phyloP scores from a whole-genome alignment of 1,284 basidiomycete species.

The Ceratobasidium theobromae region DNA sequence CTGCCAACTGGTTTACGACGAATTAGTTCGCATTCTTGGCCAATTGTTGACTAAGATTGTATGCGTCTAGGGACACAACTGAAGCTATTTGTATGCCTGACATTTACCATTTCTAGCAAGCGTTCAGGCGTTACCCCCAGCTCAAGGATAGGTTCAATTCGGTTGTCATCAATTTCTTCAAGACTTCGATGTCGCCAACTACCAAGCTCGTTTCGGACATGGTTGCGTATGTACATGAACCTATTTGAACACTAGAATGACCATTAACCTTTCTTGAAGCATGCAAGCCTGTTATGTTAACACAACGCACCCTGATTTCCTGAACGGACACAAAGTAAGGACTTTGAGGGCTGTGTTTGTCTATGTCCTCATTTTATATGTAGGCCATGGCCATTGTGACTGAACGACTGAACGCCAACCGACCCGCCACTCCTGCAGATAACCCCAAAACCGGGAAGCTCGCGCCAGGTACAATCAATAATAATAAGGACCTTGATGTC shows the following conservation, averaged over 20 bases:
- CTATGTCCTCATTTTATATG: neutral
- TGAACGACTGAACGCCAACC: slow-evolving; percentile 80
- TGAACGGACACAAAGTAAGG: slow-evolving; percentile 91
- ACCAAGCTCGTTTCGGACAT: slow-evolving; percentile 93
- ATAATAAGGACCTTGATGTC: slow-evolving; percentile 91
- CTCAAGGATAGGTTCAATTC: slow-evolving; percentile 92
- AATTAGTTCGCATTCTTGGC: slow-evolving; percentile 91
- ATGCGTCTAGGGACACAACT: slow-evolving; percentile 41
- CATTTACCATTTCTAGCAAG: slow-evolving; percentile 58
- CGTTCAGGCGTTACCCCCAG: slow-evolving; percentile 93
- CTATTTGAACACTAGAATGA: neutral
- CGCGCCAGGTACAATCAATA: slow-evolving; percentile 70
- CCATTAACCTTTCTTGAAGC: slow-evolving; percentile 46
- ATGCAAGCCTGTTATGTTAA: slow-evolving; percentile 99
- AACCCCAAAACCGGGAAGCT: slow-evolving; percentile 75
- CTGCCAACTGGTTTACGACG: slow-evolving; percentile 93
- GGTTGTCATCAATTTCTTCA: slow-evolving; percentile 96
- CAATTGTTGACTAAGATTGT: slow-evolving; percentile 89
- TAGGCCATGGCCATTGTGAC: slow-evolving; percentile 88
- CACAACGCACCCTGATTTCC: slow-evolving; percentile 98
- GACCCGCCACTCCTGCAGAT: slow-evolving; percentile 58
- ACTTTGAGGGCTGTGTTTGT: neutral
- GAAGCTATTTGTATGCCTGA: neutral
- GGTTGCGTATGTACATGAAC: slow-evolving; percentile 63
- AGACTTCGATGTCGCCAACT: slow-evolving; percentile 88